Evolutionary conservation across 257 asterid genomes (phyloP), one percentile per base, ranked within the genome.

Genomic region (Haberlea rhodopensis): DNA sequence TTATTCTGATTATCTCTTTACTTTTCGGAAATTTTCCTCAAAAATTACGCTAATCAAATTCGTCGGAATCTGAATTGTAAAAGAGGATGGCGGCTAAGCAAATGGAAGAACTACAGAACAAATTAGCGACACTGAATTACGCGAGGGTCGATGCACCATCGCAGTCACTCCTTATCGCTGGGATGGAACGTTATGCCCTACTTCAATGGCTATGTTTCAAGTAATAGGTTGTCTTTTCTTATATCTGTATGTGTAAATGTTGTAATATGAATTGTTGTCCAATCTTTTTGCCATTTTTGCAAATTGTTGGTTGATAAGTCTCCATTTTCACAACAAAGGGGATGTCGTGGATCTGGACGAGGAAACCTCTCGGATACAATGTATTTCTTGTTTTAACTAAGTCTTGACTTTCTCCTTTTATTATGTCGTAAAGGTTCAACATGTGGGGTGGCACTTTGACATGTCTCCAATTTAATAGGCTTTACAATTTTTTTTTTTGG

Each of bases 161-260:
- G 18, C 99, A 92, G 76, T 87, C 99, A 2, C 95, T 92, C 46
- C 97, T 92, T 78, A 89, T 89, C 43, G 99, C 97, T 77, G 97
- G 97, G 91, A 87, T 89, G 97, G 99, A 92, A 61, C 95, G 99
- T 63, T 89, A 92, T 48, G 98, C 99, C 59, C 96, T 92, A 69
- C 96, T 92, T 18, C 97, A 92, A 71, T 92, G 97, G 96, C 96
- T 92, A 61, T 89, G 89, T 82, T 92, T 92, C 87, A 92, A 92
- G 99, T 92, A 19, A 13, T 5, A 21, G 45, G 22, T 63, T 68
- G 8, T 62, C 11, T 8, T 55, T 64, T 18, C 21, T 15, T 11
- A 2, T 5, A 1, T 8, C 3, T 10, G 22, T n/a, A n/a, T 63
- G 1, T 40, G 24, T 29, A 10, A 53, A 37, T 53, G 56, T 16